These are phyloP conservation scores for Wickerhamomyces queroliae DNA, from an alignment of 805 yeast species.

Conservation along the genomic window DNA sequence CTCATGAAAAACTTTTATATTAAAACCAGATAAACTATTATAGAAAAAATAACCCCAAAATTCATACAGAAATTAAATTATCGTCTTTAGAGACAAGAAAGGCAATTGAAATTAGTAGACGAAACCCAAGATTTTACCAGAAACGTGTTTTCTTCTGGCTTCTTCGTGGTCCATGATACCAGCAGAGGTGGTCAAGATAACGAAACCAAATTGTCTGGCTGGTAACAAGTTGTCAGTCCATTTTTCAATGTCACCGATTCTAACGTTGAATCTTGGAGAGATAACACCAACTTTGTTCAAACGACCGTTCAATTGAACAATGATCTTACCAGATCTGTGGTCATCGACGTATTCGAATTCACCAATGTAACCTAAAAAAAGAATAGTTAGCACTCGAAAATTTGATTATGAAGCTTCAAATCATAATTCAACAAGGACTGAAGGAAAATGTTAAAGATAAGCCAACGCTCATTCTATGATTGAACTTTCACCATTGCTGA, in stretches of 20 bases:
- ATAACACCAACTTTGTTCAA: constrained; percentile 98
- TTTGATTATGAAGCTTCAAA: neutral
- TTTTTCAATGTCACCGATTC: constrained; percentile 92
- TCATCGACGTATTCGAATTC: constrained; percentile 98
- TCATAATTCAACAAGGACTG: neutral
- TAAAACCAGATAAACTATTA: too few species aligned
- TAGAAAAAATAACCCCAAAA: neutral
- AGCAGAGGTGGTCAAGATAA: constrained; percentile 96
- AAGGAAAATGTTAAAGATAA: neutral
- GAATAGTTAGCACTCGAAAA: neutral
- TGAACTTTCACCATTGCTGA: neutral
- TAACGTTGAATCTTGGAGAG: constrained; percentile 97
- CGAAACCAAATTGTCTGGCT: constrained; percentile 98
- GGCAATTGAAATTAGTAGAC: constrained; percentile 56
- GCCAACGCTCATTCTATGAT: neutral
- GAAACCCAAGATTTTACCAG: constrained; percentile 98
- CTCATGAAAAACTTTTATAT: too few species aligned
- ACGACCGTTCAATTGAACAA: constrained; percentile 95
- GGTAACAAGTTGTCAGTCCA: constrained; percentile 98
- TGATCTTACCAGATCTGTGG: constrained; percentile 98
- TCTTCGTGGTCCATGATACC: constrained; percentile 99
- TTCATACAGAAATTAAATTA: too few species aligned
- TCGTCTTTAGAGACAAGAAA: neutral
- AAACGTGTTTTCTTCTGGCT: constrained; percentile 99
- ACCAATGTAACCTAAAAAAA: constrained; percentile 70